Conservation (phyloP, 352 stramenopile species). For the Hyaloperonospora arabidopsidis region DNA sequence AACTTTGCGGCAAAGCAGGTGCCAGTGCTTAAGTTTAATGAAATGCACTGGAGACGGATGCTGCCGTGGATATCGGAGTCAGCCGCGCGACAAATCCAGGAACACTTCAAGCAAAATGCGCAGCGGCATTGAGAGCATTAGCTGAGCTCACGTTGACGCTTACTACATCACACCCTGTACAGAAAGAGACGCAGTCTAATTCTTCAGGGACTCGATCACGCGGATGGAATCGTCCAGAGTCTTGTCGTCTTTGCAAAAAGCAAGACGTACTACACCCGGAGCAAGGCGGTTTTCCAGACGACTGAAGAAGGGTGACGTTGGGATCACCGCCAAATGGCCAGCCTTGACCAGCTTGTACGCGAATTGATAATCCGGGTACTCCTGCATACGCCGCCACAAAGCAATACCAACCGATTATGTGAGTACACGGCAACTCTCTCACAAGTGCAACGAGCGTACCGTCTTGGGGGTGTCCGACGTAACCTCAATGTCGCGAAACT, state of each 20-base stretch:
- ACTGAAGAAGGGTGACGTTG: constrained; percentile 91
- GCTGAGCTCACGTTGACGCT: no score
- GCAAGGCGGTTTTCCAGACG: constrained; percentile 71
- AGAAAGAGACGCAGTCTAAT: constrained; percentile 11
- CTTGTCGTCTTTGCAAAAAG: constrained; percentile 95
- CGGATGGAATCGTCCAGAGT: constrained; percentile 84
- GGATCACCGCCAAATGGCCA: constrained; percentile 89
- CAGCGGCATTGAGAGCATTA: constrained; percentile 2
- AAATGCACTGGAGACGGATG: constrained; percentile 83
- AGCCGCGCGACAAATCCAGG: constrained; percentile 42
- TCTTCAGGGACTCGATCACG: constrained; percentile 54
- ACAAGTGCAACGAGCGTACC: constrained; percentile 27
- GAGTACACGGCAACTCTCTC: constrained; percentile 4
- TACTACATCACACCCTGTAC: neutral
- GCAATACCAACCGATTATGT: neutral
- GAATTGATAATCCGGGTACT: constrained; percentile 83
- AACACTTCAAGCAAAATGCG: constrained; percentile 32
- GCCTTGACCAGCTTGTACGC: constrained; percentile 87
- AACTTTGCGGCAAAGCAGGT: constrained; percentile 55
- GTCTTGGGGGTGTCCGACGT: constrained; percentile 43
- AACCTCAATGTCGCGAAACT: constrained; percentile 54
- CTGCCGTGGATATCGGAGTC: constrained; percentile 66
- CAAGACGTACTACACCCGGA: constrained; percentile 82
- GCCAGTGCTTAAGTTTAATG: constrained; percentile 72
- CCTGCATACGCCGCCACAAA: constrained; percentile 25